Base-by-base conservation (phyloP, 1,139 yeast species). In the Debaryomycetaceae sp. region DNA sequence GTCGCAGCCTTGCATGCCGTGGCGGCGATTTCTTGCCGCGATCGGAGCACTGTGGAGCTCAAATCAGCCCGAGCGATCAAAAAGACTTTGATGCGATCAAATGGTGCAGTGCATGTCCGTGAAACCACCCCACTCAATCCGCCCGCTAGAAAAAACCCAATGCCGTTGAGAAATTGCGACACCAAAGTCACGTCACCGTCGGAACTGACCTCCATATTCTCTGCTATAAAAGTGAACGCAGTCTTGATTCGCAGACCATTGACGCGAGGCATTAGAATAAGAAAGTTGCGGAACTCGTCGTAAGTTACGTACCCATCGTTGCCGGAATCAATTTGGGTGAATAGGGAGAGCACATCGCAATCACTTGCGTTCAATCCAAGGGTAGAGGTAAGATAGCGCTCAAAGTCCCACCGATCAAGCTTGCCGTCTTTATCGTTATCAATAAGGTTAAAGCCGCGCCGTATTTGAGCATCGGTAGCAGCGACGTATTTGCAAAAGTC, bases 41-140 rank as follows among this genome's bases (percentile, higher is more conserved):
- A 72, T 37, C 73, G 76, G 29, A 79, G 53, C 4, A 78, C 59
- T 0, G 83, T 78, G 2, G 86, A 77, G 0, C 81, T 63, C 29
- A 80, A 58, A 41, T 86, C 95, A 1, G 95, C 78, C 50, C 95
- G 72, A 2, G 98, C 97, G 47, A 90, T 90, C 32, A 90, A 61
- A 44, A 83, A 90, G 13, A 90, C 97, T 49, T 90, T 90, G 16
- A 90, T 72, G 51, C 98, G 69, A 52, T 90, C 98, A 44, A 90
- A 83, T 10, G 98, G 98, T 0, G 98, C 98, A 0, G 98, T 90
- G 44, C 93, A 80, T 0, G 97, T 86, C 55, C 98, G 73, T n/a
- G 96, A 85, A 4, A 90, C 80, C 4, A 90, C 98, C 2, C 98
- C 98, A 1, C 96, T 82, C 20, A 87, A 55, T 0, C 98, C 98